Base-by-base conservation (phyloP, 1,284 basidiomycete genomes). In the Trametes sp. region DNA sequence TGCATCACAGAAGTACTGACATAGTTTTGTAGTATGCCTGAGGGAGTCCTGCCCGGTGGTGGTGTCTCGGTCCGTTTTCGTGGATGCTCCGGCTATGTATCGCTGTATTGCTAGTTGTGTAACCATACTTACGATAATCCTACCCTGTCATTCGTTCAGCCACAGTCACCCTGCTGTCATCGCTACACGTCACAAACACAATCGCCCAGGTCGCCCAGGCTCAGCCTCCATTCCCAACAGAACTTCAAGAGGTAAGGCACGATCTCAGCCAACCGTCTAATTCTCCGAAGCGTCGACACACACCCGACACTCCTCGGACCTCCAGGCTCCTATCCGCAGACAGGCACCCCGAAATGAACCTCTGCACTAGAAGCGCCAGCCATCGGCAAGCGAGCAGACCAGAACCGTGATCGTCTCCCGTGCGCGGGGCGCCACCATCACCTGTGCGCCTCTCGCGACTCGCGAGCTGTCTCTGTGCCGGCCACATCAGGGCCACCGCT, bases 21-120 rank as follows among this genome's bases (percentile, higher is more conserved):
- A 10, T 52, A 16, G 16, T 4, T 41, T 23, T 48, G 41, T 53
- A 68, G 66, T 68, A 68, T 51, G 66, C 66, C 28, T 68, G 61
- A 68, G 42, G 35, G 19, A 33, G 19, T 33, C 21, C 24, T 45
- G 35, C 26, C 23, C 35, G 45, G 5, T 21, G 28, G 51, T 54
- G 59, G 59, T 50, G 52, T 49, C 21, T 60, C 46, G 59, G 59
- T 44, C 53, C 36, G 52, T 48, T 50, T 21, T 54, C 52, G 44
- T 16, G 59, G 59, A 54, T 60, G 52, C n/a, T 53, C 36, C 21
- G 51, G 51, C 54, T 54, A 54, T 60, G 59, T 60, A 60, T 42
- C 52, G 53, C 35, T 60, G 59, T 60, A 60, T 49, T 48, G 52
- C 45, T 60, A 60, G 49, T 23, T 41, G 51, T 60, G 59, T 60